A percentile compares a stretch with the other conserved stretches of the same genome.
These are phyloP conservation scores for Paxillus involutus DNA, from an alignment of 768 basidiomycete species.

Conservation along the genomic window DNA sequence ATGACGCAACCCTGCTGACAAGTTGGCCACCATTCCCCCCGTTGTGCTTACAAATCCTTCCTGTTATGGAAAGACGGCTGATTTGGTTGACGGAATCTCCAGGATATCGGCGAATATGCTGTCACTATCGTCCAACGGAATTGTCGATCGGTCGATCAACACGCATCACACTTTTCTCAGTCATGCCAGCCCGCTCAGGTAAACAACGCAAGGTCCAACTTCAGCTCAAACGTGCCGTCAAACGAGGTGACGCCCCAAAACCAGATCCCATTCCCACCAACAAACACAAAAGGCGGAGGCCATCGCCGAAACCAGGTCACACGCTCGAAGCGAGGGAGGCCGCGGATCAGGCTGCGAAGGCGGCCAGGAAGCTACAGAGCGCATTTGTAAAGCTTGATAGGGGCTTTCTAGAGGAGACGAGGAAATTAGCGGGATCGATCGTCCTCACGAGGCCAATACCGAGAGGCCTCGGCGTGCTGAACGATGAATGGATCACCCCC, in stretches of 20 bases:
- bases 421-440: slow-evolving; percentile 50
- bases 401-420: slow-evolving; percentile 60
- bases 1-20: too few species aligned
- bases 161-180: not conserved
- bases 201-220: slow-evolving; percentile 72
- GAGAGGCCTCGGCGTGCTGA: slow-evolving; percentile 37
- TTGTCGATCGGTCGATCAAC: too few species aligned
- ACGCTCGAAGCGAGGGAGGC: slow-evolving; percentile 5
- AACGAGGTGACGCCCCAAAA: slow-evolving; percentile 65
- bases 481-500: slow-evolving; percentile 7
- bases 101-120: too few species aligned
- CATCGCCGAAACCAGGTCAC: slow-evolving; percentile 4
- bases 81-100: too few species aligned
- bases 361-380: slow-evolving; percentile 61
- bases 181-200: slow-evolving; percentile 41
- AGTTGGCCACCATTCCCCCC: too few species aligned
- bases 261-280: slow-evolving; percentile 29
- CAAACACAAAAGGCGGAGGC: slow-evolving; percentile 9
- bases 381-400: slow-evolving; percentile 64
- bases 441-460: slow-evolving; percentile 59
- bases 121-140: too few species aligned
- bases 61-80: too few species aligned
- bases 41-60: too few species aligned
- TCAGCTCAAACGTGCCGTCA: slow-evolving; percentile 79
- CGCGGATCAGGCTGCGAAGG: slow-evolving; percentile 36